Percentiles rank a stretch among this genome's conserved stretches.
Conservation (phyloP, 139 green algal species). For the Chlorella vulgaris region DNA sequence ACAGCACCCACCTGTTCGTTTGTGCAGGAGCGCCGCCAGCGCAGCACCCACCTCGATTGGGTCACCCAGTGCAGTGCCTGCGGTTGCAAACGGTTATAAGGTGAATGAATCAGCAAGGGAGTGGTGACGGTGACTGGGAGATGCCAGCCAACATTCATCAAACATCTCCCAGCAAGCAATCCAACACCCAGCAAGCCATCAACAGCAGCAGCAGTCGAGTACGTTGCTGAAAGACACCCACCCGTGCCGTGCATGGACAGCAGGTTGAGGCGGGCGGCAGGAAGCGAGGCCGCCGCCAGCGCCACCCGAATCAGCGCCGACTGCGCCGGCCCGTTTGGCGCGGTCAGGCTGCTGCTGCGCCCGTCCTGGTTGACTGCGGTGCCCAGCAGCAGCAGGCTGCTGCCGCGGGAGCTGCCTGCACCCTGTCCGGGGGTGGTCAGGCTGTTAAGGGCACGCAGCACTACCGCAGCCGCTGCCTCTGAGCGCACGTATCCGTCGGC, state of each 20-base stretch:
- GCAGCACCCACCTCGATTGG: conserved; percentile 62
- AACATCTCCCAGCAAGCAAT: no score
- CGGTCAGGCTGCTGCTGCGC: conserved; percentile 51
- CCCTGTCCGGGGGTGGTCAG: background rate
- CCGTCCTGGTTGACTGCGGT: conserved; percentile 58
- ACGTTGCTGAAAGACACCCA: no score
- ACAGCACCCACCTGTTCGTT: conserved; percentile 26
- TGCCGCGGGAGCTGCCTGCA: background rate
- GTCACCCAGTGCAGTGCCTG: conserved; percentile 57
- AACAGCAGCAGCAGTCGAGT: no score
- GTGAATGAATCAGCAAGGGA: no score
- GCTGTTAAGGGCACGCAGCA: conserved; percentile 17
- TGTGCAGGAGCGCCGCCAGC: conserved; percentile 44
- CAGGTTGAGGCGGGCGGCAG: conserved; percentile 7
- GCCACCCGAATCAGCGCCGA: conserved; percentile 64
- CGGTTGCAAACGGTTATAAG: background rate
- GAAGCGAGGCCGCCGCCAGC: conserved; percentile 35
- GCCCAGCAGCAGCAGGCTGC: conserved; percentile 23
- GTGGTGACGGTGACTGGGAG: no score
- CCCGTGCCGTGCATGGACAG: conserved; percentile 68
- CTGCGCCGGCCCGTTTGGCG: conserved; percentile 54
- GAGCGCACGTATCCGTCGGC: conserved; percentile 84
- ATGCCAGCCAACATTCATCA: no score
- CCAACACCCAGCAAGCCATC: no score
- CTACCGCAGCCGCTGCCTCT: conserved; percentile 49